Base-by-base conservation (phyloP, 169 alveolate species). In the Cryptosporidium bovis region DNA sequence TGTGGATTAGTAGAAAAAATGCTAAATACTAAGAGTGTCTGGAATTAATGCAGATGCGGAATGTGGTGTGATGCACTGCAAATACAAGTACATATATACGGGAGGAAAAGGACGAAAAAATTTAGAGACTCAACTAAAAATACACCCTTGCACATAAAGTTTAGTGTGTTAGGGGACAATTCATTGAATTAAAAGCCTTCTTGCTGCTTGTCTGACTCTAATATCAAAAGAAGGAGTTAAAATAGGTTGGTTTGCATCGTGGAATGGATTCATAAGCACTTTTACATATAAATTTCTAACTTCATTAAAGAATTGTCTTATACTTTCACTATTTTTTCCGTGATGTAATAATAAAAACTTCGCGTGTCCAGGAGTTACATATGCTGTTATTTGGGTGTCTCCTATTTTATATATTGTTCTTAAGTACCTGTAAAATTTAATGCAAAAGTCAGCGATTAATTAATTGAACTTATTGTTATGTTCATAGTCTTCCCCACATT, bases 201-300 rank as follows among this genome's bases (percentile, higher is more conserved):
- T 77, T 36, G 87, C 87, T 20, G 87, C 87, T 40, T 77, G 87
- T 62, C 87, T 77, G 44, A 77, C 71, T 60, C 71, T 77, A n/a
- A 77, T 64, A 48, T 77, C 87, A 33, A 77, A 77, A 5, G 87
- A 60, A 10, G 87, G 87, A 12, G 87, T 62, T 18, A 77, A 48
- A 3, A 77, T 77, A n/a, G 87, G 87, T 56, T 77, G 87, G 27
- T 77, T 77, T 24, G 77, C 87, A 48, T 77, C 87, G 29, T 77
- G 87, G 50, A 77, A 77, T 6, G 87, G 87, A 34, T 77, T 77
- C 71, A 77, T 60, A 12, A 77, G 44, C 6, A 62, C 69, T 24
- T 77, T 77, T 16, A 77, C 87, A 16, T 77, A 77, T 56, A 77
- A 34, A 77, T 77, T 71, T 36, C 87, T 77, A 10, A 62, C 87